Conservation (phyloP, 345 rosid genomes). For the Clarkia xantiana region DNA sequence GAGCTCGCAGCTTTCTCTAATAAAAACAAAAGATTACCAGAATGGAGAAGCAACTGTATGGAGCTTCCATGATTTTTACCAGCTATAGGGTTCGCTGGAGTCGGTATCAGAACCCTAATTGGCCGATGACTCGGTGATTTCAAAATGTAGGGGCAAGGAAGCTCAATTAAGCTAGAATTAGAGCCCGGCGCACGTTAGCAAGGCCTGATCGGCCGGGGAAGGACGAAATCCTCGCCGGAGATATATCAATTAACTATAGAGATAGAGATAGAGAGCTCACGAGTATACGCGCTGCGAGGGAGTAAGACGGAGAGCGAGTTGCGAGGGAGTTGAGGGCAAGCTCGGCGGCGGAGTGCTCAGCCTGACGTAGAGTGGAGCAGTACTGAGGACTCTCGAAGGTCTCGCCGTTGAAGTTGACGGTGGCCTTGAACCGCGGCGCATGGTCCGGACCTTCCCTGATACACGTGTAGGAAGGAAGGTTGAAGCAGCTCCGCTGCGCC, state of each 20-base stretch:
- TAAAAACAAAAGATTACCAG: too few relatives aligned
- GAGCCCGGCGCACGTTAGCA: too few relatives aligned
- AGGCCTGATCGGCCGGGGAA: background rate
- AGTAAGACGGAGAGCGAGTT: constrained; percentile 82
- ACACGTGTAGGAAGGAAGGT: constrained; percentile 81
- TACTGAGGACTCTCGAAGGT: constrained; percentile 84
- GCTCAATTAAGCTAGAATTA: too few relatives aligned
- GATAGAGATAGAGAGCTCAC: constrained; percentile 20
- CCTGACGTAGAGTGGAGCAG: constrained; percentile 98
- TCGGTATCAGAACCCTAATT: too few relatives aligned
- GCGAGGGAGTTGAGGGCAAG: constrained; percentile 89
- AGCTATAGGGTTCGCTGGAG: too few relatives aligned
- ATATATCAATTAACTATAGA: background rate
- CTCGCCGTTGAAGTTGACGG: constrained; percentile 98
- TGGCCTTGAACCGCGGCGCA: constrained; percentile 95
- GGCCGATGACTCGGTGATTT: too few relatives aligned
- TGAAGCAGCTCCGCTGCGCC: constrained; percentile 99
- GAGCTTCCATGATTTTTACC: too few relatives aligned
- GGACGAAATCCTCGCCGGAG: background rate
- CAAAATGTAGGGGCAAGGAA: too few relatives aligned
- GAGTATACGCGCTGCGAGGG: constrained; percentile 95
- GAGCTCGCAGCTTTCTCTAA: too few relatives aligned
- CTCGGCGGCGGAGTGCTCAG: constrained; percentile 99
- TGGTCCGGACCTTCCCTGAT: constrained; percentile 98
- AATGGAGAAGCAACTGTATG: too few relatives aligned